Percentiles rank a stretch among this genome's conserved stretches.
Evolutionary conservation across 768 basidiomycete species (phyloP).

Genomic region (Lepiota brunneoincarnata): DNA sequence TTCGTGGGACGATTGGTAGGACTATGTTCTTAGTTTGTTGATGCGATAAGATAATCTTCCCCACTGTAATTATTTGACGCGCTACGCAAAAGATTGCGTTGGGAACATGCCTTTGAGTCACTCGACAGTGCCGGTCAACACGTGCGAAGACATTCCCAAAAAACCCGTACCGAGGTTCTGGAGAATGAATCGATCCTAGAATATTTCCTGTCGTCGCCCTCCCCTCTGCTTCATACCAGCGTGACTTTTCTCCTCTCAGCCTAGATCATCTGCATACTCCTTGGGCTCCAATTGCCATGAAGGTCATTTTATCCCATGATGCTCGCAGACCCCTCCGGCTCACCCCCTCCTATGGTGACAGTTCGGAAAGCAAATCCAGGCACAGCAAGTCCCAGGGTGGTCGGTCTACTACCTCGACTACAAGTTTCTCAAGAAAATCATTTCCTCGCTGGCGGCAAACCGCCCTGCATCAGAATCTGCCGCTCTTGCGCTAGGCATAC

Average conservation of each 20-base stretch:
- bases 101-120: no score
- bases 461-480: constrained; percentile 90
- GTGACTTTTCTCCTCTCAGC: not conserved
- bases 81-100: no score
- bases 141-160: no score
- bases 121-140: no score
- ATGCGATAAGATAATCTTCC: constrained; percentile 11
- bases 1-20: constrained; percentile 34
- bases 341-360: constrained; percentile 27
- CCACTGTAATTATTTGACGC: no score
- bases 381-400: constrained; percentile 97
- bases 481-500: constrained; percentile 77
- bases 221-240: not conserved
- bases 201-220: not conserved
- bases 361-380: constrained; percentile 98
- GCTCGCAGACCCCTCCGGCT: constrained; percentile 2
- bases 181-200: no score
- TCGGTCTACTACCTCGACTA: constrained; percentile 94
- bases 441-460: constrained; percentile 89
- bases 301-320: constrained; percentile 24
- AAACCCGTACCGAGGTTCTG: no score
- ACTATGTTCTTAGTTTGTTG: constrained; percentile 8
- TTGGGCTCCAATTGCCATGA: constrained; percentile 23
- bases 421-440: constrained; percentile 98
- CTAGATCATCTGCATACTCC: not conserved